Percentiles rank a stretch among this genome's conserved stretches.
Conservation (phyloP, 2,329 filamentous ascomycete genomes). For the Fusarium miscanthi region DNA sequence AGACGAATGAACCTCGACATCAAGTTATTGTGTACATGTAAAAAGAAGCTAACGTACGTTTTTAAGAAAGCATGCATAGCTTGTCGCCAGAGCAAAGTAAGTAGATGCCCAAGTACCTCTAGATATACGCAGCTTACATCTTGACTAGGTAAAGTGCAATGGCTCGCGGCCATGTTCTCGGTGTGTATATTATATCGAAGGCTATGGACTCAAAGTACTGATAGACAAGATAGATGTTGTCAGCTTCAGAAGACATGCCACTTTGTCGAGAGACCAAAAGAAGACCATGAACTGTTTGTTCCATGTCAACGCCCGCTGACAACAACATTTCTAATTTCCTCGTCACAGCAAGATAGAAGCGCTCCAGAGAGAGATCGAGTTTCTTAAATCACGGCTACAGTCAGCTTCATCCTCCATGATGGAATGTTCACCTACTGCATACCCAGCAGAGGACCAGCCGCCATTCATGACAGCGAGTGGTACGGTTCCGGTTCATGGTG, state of each 20-base stretch:
- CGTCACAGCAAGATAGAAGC: conserved; percentile 4
- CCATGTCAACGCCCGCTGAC: rapidly evolving
- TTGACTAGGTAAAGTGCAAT: conserved; percentile 2
- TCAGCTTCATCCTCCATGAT: neutral
- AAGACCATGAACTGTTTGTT: conserved; percentile 1
- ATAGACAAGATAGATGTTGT: neutral
- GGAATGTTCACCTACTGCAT: neutral
- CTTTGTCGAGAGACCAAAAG: conserved; percentile 10
- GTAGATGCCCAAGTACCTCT: rapidly evolving
- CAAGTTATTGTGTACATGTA: no score
- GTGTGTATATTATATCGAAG: neutral
- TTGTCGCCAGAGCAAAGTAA: conserved; percentile 21
- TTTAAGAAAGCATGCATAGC: conserved; percentile 5
- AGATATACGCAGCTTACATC: rapidly evolving
- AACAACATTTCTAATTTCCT: rapidly evolving
- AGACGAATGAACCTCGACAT: neutral
- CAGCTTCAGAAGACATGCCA: conserved; percentile 12
- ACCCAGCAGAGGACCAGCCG: rapidly evolving
- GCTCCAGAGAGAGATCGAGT: conserved; percentile 4
- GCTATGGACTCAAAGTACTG: neutral
- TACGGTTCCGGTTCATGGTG: rapidly evolving
- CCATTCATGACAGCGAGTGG: neutral
- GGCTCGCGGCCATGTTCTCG: conserved; percentile 13
- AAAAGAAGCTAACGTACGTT: neutral
- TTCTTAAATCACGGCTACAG: neutral